A percentile compares a stretch with the other conserved stretches of the same genome.
phyloP scores from a whole-genome alignment of 2,329 filamentous ascomycete genomes.

The Penicillium sp. region DNA sequence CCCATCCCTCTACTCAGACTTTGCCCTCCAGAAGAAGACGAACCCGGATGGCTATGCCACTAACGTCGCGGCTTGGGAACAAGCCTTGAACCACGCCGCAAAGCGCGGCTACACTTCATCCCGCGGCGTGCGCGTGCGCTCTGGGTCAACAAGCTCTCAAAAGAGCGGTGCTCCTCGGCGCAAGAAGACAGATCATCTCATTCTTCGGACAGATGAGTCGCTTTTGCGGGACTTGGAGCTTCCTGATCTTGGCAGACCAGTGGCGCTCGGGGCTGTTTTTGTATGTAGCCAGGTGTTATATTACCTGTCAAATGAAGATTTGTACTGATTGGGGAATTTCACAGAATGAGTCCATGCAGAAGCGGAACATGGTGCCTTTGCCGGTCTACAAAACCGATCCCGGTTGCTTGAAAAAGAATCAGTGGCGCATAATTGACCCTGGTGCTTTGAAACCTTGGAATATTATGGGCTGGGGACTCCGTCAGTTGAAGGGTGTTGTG shows the following conservation, averaged over 20 bases:
- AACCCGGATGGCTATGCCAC: slow-evolving; percentile 86
- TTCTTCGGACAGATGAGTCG: slow-evolving; percentile 60
- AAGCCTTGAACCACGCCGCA: slow-evolving; percentile 71
- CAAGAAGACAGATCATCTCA: slow-evolving; percentile 52
- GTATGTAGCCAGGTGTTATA: slow-evolving; percentile 36
- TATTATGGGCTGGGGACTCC: slow-evolving; percentile 75
- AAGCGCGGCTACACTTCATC: slow-evolving; percentile 63
- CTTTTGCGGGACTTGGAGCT: slow-evolving; percentile 74
- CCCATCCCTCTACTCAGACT: slow-evolving; percentile 87
- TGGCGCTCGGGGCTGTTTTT: slow-evolving; percentile 78
- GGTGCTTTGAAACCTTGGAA: slow-evolving; percentile 64
- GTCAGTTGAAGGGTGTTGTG: slow-evolving; percentile 65
- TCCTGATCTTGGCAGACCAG: slow-evolving; percentile 77
- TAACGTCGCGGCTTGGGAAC: slow-evolving; percentile 79
- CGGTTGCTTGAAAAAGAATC: slow-evolving; percentile 72
- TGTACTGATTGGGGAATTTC: neutral
- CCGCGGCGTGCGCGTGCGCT: slow-evolving; percentile 28
- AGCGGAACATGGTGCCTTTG: slow-evolving; percentile 71
- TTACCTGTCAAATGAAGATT: neutral
- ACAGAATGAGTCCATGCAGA: slow-evolving; percentile 70
- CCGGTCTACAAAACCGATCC: slow-evolving; percentile 67
- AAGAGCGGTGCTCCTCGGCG: slow-evolving; percentile 7
- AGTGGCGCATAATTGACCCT: slow-evolving; percentile 60
- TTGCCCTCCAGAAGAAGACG: slow-evolving; percentile 70
- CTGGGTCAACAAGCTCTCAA: slow-evolving; percentile 12